Conservation (phyloP, 2,329 filamentous ascomycete species). For the Sporothrix phasma region DNA sequence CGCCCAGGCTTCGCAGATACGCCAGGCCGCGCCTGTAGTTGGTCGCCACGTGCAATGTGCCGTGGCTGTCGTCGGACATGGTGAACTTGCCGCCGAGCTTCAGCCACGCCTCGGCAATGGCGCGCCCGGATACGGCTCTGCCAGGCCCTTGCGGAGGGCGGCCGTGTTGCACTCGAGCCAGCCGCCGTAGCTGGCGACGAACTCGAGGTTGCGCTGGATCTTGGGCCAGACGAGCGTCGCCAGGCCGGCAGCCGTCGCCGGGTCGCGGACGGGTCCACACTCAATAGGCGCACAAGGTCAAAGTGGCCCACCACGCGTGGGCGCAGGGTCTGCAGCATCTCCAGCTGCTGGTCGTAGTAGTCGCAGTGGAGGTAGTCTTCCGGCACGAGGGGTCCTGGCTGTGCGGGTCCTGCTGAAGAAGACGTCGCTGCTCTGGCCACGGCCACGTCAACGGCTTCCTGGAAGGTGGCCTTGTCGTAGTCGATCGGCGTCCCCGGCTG, state of each 20-base stretch:
- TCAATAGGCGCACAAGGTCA: conserved; percentile 78
- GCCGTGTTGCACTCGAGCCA: conserved; percentile 85
- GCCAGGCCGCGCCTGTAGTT: conserved; percentile 65
- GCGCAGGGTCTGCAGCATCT: conserved; percentile 62
- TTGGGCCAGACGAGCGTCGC: conserved; percentile 56
- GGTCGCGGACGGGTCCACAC: conserved; percentile 53
- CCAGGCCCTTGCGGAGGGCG: conserved; percentile 78
- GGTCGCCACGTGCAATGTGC: conserved; percentile 73
- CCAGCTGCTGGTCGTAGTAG: conserved; percentile 81
- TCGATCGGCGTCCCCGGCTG: conserved; percentile 73
- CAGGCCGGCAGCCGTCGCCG: conserved; percentile 30
- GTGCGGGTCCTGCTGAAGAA: neutral
- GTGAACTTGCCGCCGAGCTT: conserved; percentile 70
- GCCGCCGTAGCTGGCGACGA: conserved; percentile 63
- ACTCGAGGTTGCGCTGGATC: conserved; percentile 63
- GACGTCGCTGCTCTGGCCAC: conserved; percentile 38
- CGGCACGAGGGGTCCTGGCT: conserved; percentile 28
- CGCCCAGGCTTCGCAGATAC: conserved; percentile 58
- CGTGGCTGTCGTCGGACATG: conserved; percentile 91
- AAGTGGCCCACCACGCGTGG: conserved; percentile 88
- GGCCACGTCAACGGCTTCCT: conserved; percentile 37
- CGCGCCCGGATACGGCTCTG: conserved; percentile 73
- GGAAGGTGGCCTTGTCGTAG: conserved; percentile 62
- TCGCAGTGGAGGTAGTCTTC: conserved; percentile 68
- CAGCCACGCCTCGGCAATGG: conserved; percentile 70